These are phyloP conservation scores for Tulasnella sp. DNA, from an alignment of 768 basidiomycete genomes.

Conservation along the genomic window DNA sequence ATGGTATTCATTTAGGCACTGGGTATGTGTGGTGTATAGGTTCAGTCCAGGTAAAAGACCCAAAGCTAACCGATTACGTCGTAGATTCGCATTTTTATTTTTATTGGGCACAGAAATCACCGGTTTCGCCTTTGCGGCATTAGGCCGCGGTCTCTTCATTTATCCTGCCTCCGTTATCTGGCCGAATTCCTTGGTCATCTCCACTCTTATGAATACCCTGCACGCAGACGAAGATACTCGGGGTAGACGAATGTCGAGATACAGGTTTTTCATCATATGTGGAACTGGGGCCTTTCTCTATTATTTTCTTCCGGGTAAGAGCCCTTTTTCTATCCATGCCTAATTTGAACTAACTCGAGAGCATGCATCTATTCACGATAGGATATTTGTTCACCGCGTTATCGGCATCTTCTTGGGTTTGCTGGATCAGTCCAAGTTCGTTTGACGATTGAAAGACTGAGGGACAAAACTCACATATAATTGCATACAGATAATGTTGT, in stretches of 20 bases:
- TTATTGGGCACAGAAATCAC: slow-evolving; percentile 89
- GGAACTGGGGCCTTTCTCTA: slow-evolving; percentile 65
- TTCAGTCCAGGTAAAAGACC: background rate
- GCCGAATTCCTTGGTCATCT: slow-evolving; percentile 91
- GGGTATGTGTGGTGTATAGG: slow-evolving; percentile 41
- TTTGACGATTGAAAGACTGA: background rate
- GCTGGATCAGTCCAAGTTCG: slow-evolving; percentile 63
- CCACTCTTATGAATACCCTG: slow-evolving; percentile 91
- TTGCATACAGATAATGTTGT: slow-evolving; percentile 52
- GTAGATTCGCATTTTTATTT: slow-evolving; percentile 64
- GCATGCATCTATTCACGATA: slow-evolving; percentile 33
- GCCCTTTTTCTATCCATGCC: background rate
- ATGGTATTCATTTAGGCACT: slow-evolving; percentile 58
- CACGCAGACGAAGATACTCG: slow-evolving; percentile 84
- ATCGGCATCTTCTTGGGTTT: slow-evolving; percentile 83
- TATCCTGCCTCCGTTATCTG: slow-evolving; percentile 98
- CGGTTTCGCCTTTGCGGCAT: slow-evolving; percentile 87
- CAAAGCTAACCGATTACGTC: background rate
- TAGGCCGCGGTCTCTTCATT: slow-evolving; percentile 84
- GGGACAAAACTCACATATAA: background rate
- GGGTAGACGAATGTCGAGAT: slow-evolving; percentile 52
- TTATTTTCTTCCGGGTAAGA: slow-evolving; percentile 84
- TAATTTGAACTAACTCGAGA: background rate
- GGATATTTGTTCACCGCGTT: slow-evolving; percentile 91
- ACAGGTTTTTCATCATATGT: slow-evolving; percentile 78